These are phyloP conservation scores for Stenogyne calaminthoides DNA, from an alignment of 305 asterid species.

Conservation along the genomic window DNA sequence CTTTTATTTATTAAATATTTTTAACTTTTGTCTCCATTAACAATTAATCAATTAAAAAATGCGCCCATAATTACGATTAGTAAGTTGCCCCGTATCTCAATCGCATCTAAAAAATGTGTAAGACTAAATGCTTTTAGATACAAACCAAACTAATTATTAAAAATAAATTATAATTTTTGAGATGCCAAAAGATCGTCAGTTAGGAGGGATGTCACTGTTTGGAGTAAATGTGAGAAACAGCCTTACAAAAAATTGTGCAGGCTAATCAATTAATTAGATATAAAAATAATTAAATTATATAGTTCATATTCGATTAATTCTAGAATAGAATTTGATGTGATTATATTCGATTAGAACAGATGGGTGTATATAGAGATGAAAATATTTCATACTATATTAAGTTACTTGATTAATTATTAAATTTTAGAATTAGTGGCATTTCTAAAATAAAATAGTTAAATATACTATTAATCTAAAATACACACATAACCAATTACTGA, in stretches of 20 bases:
- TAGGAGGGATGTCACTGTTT: conserved; percentile 34
- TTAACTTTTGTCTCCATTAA: background rate
- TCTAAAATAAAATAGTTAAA: background rate
- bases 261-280: background rate
- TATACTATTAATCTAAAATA: too few species aligned
- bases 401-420: background rate
- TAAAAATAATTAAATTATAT: background rate
- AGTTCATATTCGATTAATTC: background rate
- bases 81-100: background rate
- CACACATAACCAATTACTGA: too few species aligned
- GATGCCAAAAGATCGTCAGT: conserved; percentile 24
- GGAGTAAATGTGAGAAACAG: conserved; percentile 5
- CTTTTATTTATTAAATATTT: background rate
- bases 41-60: background rate
- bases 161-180: background rate
- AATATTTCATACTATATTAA: background rate
- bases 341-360: background rate
- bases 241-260: background rate
- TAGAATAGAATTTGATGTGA: background rate
- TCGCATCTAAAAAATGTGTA: background rate
- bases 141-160: conserved; percentile 2
- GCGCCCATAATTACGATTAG: background rate
- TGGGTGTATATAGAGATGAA: background rate
- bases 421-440: background rate
- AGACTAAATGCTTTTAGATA: background rate